Evolutionary conservation across 2,329 filamentous ascomycete genomes (phyloP), one percentile per base, ranked within the genome.

Genomic region (Penicillium sp.): DNA sequence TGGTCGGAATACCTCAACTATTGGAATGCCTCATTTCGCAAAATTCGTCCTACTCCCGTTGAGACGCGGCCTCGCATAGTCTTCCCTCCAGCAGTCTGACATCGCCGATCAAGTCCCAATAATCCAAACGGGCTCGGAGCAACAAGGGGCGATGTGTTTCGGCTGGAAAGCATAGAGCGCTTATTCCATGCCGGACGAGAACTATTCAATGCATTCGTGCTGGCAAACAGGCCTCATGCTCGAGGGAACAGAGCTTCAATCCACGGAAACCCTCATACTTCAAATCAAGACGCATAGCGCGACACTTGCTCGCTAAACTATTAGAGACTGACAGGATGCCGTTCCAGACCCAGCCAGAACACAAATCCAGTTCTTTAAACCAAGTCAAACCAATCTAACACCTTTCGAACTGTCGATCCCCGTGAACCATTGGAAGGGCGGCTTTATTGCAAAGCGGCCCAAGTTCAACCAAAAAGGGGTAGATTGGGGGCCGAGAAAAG

Each of bases 41-140:
- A 14, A 16, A n/a, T 23, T 23, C 24, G 16, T 6, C 7, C 9
- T 23, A 40, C n/a, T 26, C 14, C 22, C 38, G n/a, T 39, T 44
- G 44, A 46, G 43, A 49, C 42, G 40, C 34, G 40, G 40, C 18
- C n/a, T 44, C 47, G 39, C 42, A 48, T 44, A 31, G 46, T 16
- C 44, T 22, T 48, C 44, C 2, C 24, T 51, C 42, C 34, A 50
- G 22, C 10, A 26, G 43, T 41, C 44, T 44, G 46, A 47, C 36
- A 48, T 35, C 24, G 52, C 46, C 44, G 49, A 54, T 52, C 52
- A 38, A 42, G 42, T 52, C 43, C 48, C 45, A 48, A 44, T 38
- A 26, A 47, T 47, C 38, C 42, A 20, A 26, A 40, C 39, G 38
- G 24, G 23, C 37, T 29, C 38, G 29, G 32, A 42, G 42, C 34